Conservation (phyloP, 306 rosid species). For the Pyrus betulifolia region DNA sequence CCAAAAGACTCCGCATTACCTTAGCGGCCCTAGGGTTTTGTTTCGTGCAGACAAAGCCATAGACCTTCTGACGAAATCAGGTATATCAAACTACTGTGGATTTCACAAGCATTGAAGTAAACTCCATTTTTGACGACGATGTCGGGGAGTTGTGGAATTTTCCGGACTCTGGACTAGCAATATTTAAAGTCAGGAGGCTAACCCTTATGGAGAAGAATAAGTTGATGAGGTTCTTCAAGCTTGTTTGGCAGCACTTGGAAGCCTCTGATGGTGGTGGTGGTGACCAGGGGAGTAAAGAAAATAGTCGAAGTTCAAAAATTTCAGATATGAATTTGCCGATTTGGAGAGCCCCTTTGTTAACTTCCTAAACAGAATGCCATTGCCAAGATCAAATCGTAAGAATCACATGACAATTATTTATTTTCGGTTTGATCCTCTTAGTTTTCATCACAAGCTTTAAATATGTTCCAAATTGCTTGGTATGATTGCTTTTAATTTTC, state of each 20-base stretch:
- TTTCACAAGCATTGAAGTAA: constrained; percentile 66
- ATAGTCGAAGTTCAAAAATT: constrained; percentile 29
- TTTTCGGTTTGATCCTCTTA: neutral
- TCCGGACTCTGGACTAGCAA: constrained; percentile 74
- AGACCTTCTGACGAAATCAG: constrained; percentile 49
- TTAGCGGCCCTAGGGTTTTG: constrained; percentile 64
- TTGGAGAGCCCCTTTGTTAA: constrained; percentile 58
- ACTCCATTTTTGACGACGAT: constrained; percentile 37
- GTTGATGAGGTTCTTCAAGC: constrained; percentile 80
- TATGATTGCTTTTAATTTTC: no score
- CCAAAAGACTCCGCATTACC: constrained; percentile 47
- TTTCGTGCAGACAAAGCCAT: constrained; percentile 48
- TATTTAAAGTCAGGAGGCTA: constrained; percentile 67
- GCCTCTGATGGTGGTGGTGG: neutral
- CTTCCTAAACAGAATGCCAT: constrained; percentile 57
- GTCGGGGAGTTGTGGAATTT: constrained; percentile 45
- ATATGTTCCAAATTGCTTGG: no score
- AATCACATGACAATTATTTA: constrained; percentile 28
- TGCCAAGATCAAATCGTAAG: constrained; percentile 89
- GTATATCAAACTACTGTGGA: constrained; percentile 52
- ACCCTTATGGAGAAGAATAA: constrained; percentile 67
- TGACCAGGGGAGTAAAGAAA: constrained; percentile 5
- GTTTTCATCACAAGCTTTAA: neutral
- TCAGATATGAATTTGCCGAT: no score
- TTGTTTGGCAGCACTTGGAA: constrained; percentile 61